Base-by-base conservation (phyloP, 164 flowering plant species). In the Nymphaea colorata region DNA sequence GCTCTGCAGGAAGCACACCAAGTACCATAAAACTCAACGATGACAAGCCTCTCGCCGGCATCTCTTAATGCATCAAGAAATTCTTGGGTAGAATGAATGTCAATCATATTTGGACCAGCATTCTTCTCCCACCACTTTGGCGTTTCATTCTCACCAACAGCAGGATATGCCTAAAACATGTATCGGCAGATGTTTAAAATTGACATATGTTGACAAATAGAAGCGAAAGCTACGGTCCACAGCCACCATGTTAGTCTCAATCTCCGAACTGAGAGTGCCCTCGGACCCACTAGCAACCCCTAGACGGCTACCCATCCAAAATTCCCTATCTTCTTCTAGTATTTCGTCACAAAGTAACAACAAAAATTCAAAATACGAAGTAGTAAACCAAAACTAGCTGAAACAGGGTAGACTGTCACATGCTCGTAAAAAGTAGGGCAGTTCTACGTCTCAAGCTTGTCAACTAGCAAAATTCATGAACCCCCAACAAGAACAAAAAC, bases 1-100 rank as follows among this genome's bases (percentile, higher is more conserved):
- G 96, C 97, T 66, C 91, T 79, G 73, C 98, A 94, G 69, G 98
- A 94, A 51, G 88, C 98, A 76, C 97, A 91, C 98, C 98, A 94
- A 43, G 97, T 91, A 62, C 96, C 98, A 79, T 91, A 94, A 77
- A 94, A 94, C 74, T 94, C 98, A 73, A 87, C 96, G 74, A 94
- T 84, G 41, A 94, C 98, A 73, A 94, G 80, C 76, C 74, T 88
- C 43, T 91, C 97, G 69, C 90, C 98, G 73, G 97, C 97, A 69
- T 87, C 76, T 79, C 90, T 82, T 69, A 94, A 82, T 44, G 97
- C 95, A 80, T 68, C 68, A 73, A 94, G 75, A 81, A 91, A 89
- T 42, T 94, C 96, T 76, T 89, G 79, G 5, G 97, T 94, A 7
- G 98, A 94, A 77, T 94, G 97, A 72, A 91, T 88, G 76, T 91